Conservation (phyloP, 768 basidiomycete species). For the Paxillus ammoniavirescens region DNA sequence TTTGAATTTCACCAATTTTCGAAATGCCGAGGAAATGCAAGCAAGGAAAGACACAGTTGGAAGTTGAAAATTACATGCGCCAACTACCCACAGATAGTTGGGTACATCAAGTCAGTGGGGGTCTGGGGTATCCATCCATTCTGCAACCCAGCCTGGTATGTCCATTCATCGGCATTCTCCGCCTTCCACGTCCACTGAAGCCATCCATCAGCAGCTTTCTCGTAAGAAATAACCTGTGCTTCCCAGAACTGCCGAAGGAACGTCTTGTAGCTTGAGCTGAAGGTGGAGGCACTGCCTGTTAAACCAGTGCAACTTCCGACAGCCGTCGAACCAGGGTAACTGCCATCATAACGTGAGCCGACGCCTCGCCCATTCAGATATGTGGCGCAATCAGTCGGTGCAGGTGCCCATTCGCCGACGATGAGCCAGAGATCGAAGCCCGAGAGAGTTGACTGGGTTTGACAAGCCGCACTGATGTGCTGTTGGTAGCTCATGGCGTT, state of each 20-base stretch:
- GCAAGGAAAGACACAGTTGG: no score
- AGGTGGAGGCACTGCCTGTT: conserved; percentile 73
- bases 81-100: conserved; percentile 54
- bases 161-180: conserved; percentile 85
- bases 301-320: conserved; percentile 74
- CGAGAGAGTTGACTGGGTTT: conserved; percentile 41
- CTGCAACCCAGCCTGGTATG: conserved; percentile 76
- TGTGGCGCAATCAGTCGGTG: conserved; percentile 62
- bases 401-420: conserved; percentile 88
- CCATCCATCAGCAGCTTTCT: conserved; percentile 66
- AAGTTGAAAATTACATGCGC: not conserved
- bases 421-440: conserved; percentile 71
- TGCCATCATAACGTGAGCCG: conserved; percentile 65
- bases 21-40: not conserved
- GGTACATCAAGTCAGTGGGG: conserved; percentile 51
- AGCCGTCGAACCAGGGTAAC: conserved; percentile 56
- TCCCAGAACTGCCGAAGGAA: conserved; percentile 85
- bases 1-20: conserved; percentile 1
- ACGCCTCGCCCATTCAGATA: conserved; percentile 76
- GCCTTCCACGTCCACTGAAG: conserved; percentile 85
- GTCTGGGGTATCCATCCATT: conserved; percentile 83
- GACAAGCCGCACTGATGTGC: conserved; percentile 65
- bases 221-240: conserved; percentile 74
- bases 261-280: conserved; percentile 75
- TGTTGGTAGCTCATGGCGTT: conserved; percentile 45